Base-by-base conservation (phyloP, 495 filamentous ascomycete species). In the Peziza echinospora region DNA sequence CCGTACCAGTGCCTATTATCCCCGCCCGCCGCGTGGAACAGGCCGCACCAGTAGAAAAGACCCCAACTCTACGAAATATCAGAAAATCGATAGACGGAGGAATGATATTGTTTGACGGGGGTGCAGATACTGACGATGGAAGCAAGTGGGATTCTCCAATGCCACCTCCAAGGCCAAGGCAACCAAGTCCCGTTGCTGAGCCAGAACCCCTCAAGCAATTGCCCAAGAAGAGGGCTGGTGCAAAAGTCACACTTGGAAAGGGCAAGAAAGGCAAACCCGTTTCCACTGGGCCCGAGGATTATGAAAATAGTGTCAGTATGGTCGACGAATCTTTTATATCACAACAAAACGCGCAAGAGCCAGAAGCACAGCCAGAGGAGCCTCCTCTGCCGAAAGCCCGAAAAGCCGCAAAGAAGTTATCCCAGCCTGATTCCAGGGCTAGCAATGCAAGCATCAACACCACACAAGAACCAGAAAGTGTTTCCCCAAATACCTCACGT, bases 361-460 rank as follows among this genome's bases (percentile, higher is more conserved):
- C 59, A 39, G 56, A 53, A n/a, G 46, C 48, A 25, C 60, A 64
- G 41, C 41, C 45, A 9, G 60, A 65, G 16, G 49, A 49, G 24
- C 53, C 50, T 10, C 49, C 60, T 45, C 49, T 56, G 10, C 60
- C 64, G 40, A 63, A 68, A 42, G 57, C 64, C 21, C 65, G 71
- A 30, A 41, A 55, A 53, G 63, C 55, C 63, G 62, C 52, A 47
- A 58, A 41, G 49, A 68, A 37, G 58, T 60, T n/a, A 60, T 58
- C 44, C n/a, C n/a, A n/a, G n/a, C n/a, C n/a, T n/a, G n/a, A n/a
- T n/a, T n/a, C n/a, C n/a, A n/a, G n/a, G n/a, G n/a, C n/a, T n/a
- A n/a, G n/a, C n/a, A n/a, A n/a, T n/a, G n/a, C n/a, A n/a, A n/a
- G n/a, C n/a, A n/a, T n/a, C n/a, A n/a, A n/a, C n/a, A n/a, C n/a